phyloP scores from a whole-genome alignment of 2,329 filamentous ascomycete genomes.

The Hypoxylon sp. region DNA sequence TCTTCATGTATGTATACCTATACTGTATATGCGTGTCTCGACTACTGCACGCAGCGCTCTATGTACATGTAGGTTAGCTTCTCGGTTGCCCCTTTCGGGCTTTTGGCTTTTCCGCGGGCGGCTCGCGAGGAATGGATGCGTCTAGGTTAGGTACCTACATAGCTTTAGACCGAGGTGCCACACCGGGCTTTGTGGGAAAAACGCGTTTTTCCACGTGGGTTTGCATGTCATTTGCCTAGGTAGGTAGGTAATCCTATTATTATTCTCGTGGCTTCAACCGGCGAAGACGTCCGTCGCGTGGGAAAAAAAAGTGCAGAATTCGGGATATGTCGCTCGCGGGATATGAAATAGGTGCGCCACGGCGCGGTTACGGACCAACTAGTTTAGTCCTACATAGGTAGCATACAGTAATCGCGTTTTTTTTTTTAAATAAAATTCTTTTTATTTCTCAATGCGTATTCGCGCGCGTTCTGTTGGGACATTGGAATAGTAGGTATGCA shows the following conservation, averaged over 20 bases:
- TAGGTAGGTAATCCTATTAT: no score
- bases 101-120: conserved; percentile 3
- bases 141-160: neutral
- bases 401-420: neutral
- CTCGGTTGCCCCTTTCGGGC: neutral
- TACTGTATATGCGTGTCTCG: conserved; percentile 3
- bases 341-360: neutral
- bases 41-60: neutral
- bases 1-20: conserved; percentile 4
- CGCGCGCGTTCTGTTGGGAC: conserved; percentile 12
- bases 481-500: neutral
- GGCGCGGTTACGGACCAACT: neutral
- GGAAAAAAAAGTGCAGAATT: neutral
- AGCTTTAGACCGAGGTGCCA: conserved; percentile 9
- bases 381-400: no score
- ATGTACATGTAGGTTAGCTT: conserved; percentile 11
- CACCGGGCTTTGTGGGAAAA: neutral
- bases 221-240: neutral
- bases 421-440: neutral
- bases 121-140: neutral
- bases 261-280: neutral
- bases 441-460: conserved; percentile 28
- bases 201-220: conserved; percentile 9
- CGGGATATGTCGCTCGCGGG: neutral
- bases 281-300: conserved; percentile 5